Evolutionary conservation across 176 grass and related monocot species (phyloP), one percentile per base, ranked within the genome.

Genomic region (Tuctoria greenei): DNA sequence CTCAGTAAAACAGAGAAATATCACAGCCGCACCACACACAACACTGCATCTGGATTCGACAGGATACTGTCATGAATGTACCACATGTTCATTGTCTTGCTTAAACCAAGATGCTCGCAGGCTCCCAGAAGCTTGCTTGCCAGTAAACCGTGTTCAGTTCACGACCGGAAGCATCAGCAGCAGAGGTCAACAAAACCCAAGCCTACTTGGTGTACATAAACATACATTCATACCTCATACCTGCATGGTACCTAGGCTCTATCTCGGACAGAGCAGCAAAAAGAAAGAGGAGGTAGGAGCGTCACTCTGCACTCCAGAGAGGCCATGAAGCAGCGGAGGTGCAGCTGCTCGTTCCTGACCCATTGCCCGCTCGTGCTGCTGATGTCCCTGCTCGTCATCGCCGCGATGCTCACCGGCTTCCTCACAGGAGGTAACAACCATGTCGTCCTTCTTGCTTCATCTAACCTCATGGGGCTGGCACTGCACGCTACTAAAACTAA

Each of bases 31-130:
- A 11, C 40, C 43, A 75, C 73, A 62, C 73, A 45, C 5, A 47
- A 34, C 41, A 21, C 40, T 47, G 41, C 28, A 49, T 36, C 57
- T 16, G 43, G 70, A 83, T 83, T 28, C 52, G 51, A 16, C 18
- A 10, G 0, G 81, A 68, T 75, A 20, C 80, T 60, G 51, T 27
- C 63, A 75, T 83, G 51, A 75, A 83, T 67, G 81, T 75, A 39
- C 4, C 52, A 61, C 70, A 82, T 47, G 68, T 81, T 67, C 57
- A n/a, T 2, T 69, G 42, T 62, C 69, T 31, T 10, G 12, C 38
- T 42, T 40, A 63, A 81, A 72, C 67, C 56, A 64, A 81, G 43
- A 81, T 70, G 77, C 77, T 61, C 38, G 31, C 78, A 5, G 11
- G 42, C 71, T 71, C 78, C 42, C 31, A 61, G 17, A 47, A 39